Base-by-base conservation (phyloP, 768 basidiomycete genomes). In the Hypsizygus marmoreus region DNA sequence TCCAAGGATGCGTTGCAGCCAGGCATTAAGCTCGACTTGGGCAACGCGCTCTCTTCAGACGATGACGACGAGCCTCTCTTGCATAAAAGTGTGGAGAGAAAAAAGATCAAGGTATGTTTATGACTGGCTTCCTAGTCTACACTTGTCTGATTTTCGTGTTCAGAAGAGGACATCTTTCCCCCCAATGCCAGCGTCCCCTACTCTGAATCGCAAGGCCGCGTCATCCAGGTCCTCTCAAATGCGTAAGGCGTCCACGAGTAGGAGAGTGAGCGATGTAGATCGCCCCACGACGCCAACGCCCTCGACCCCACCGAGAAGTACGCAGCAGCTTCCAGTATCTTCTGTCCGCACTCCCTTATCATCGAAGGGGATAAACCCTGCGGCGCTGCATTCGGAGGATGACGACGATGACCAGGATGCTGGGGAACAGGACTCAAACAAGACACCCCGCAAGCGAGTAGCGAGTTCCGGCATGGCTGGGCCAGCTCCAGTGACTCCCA, bases 121-220 rank as follows among this genome's bases (percentile, higher is more conserved):
- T 19, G 7, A 14, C 19, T 16, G 33, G 6, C n/a, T 29, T 43
- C 47, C 20, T 19, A 46, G 19, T 19, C 29, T 35, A 45, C 47
- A 25, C 36, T 40, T 47, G 54, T 55, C 59, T 54, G 41, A 22
- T 32, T 4, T 30, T 50, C 26, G 29, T 50, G n/a, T 49, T 25
- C 50, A 74, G 71, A 68, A 68, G 60, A 64, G 63, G 24, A 60
- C 61, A 10, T 31, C 52, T 9, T 69, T 75, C 44, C 72, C 70
- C 2, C 72, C 71, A n/a, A 47, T 74, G 31, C 75, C 75, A 11
- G 53, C 66, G 6, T 78, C 80, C 19, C 80, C 80, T 3, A 76
- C 74, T 19, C 58, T 71, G 22, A 65, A 71, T 49, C 64, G 71
- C 12, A 72, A 68, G 44, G 49, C 47, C n/a, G 31, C 36, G 22